Evolutionary conservation across 768 basidiomycete species (phyloP), one percentile per base, ranked within the genome.

Genomic region (Krasilnikovozyma curviuscula): DNA sequence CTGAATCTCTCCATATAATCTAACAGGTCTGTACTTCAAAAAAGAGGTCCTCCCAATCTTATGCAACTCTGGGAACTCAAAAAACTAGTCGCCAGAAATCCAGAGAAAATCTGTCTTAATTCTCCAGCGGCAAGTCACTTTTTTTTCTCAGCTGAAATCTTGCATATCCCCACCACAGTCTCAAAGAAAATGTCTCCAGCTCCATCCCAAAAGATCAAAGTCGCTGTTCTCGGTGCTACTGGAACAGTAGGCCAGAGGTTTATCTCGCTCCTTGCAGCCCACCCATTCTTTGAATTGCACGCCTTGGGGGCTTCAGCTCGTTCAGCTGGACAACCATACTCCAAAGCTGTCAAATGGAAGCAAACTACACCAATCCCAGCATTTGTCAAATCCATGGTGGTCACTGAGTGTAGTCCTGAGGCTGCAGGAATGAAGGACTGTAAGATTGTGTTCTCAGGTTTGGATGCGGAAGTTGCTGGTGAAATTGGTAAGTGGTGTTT

Each of bases 391-490:
- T 71, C 73, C 30, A 67, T 85, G 59, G 58, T 78, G 48, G 79
- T 97, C 6, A 66, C 71, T 50, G 77, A 80, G 53, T 98, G 93
- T 69, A 68, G 68, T 41, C 76, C 85, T 3, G 72, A 77, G 52
- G 56, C 55, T 7, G 48, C 48, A 12, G 69, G 77, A 42, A 95
- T 95, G 59, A 59, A 63, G 32, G 81, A 81, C 8, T 95, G 89
- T 62, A 72, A 73, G 9, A 70, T 97, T 53, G 73, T 97, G 34
- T 98, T 98, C 65, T 89, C 84, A 0, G 93, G 93, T n/a, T 67
- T 98, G 50, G 93, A 97, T 66, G 77, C 81, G 16, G 86, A 93
- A 60, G 89, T 78, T 25, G 91, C 91, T 28, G 86, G 89, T 10
- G 83, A 89, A 12, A 88, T 97, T 63, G 91, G 91, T 89, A 59